A percentile compares a stretch with the other conserved stretches of the same genome.
Evolutionary conservation across 1,284 basidiomycete genomes (phyloP).

Genomic region (Cryptococcus sp.): DNA sequence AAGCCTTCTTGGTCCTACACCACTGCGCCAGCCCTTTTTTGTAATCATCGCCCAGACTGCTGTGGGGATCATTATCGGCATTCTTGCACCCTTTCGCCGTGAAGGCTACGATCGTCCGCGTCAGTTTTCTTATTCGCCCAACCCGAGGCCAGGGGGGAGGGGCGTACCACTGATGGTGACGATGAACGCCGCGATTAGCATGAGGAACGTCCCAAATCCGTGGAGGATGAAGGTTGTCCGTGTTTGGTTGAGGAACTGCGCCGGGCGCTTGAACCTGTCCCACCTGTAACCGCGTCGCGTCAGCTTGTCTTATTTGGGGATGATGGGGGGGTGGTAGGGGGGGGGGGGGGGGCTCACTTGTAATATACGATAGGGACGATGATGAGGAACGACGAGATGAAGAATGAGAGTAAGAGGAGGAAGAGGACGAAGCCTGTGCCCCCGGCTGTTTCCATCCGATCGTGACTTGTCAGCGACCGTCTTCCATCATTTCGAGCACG

Average conservation of each 20-base stretch:
- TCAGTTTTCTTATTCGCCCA: no score
- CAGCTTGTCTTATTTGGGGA: neutral
- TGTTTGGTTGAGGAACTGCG: conserved; percentile 71
- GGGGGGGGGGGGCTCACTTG: conserved; percentile 53
- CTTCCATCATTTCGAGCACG: no score
- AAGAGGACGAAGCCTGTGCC: conserved; percentile 81
- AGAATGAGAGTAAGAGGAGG: conserved; percentile 66
- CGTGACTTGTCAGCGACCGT: neutral
- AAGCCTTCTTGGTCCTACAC: conserved; percentile 87
- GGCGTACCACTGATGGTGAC: conserved; percentile 40
- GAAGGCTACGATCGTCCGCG: conserved; percentile 17
- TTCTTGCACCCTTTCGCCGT: conserved; percentile 69
- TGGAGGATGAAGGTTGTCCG: conserved; percentile 77
- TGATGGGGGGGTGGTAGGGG: neutral
- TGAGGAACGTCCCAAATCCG: conserved; percentile 61
- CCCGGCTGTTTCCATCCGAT: conserved; percentile 58
- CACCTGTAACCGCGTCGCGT: conserved; percentile 40
- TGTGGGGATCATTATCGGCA: conserved; percentile 66
- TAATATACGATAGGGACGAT: conserved; percentile 76
- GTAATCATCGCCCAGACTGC: conserved; percentile 65
- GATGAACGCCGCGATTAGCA: conserved; percentile 66
- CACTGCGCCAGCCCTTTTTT: conserved; percentile 66
- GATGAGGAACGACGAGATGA: conserved; percentile 68
- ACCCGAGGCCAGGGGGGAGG: no score
- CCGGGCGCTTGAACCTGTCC: conserved; percentile 69